Base-by-base conservation (phyloP, 176 grass and related monocot genomes). In the Carex myosuroides region DNA sequence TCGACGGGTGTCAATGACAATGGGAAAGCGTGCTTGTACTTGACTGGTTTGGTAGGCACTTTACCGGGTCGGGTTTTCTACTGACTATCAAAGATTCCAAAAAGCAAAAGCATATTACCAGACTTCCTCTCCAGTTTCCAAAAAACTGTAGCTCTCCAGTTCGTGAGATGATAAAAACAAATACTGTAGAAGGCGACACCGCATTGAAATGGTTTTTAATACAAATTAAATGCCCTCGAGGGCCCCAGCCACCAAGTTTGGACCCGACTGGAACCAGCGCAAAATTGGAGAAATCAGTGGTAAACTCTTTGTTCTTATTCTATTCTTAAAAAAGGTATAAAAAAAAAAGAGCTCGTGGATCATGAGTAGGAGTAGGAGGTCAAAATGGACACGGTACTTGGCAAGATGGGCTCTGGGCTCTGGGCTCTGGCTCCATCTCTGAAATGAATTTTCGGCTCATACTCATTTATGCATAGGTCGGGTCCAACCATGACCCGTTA, bases 11-110 rank as follows among this genome's bases (percentile, higher is more conserved):
- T 56, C 22, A 63, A 63, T 50, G 46, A 12, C 16, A 61, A 61
- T 82, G 60, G 30, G 35, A 66, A 66, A 82, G 80, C 42, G 80
- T 66, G 59, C 24, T 61, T 29, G 80, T 66, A 67, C 35, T 66
- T 66, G 80, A 46, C 79, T 64, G 44, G 56, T 64, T 60, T 63
- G 30, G 79, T 81, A 24, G 7, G 39, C 80, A 8, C 16, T 24
- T 61, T 54, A 66, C 0, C 80, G 80, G 80, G 35, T 82, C 59
- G 80, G 61, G 21, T 53, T 62, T 66, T 39, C 20, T 53, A 64
- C 32, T 9, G 8, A 6, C 1, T 17, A 80, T 37, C 30, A 18
- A 46, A 20, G 68, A 70, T 70, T 53, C 20, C n/a, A 11, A 53
- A 79, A 61, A 11, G 54, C 29, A 13, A 22, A 82, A 66, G 1